Base-by-base conservation (phyloP, 73 alveolate genomes). In the Tetrahymena borealis region DNA sequence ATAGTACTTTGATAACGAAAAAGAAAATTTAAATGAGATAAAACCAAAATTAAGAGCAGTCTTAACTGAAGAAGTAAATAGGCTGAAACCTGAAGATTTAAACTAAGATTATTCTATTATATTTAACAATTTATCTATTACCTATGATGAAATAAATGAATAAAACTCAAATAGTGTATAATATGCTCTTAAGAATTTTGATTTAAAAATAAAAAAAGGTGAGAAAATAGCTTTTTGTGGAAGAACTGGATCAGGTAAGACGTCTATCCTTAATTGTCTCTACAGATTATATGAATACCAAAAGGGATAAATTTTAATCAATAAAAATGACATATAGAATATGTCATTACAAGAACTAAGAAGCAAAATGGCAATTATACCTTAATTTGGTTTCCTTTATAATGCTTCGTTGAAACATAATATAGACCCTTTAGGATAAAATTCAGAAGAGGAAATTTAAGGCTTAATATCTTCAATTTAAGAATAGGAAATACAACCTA, bases 221-320 rank as follows among this genome's bases (percentile, higher is more conserved):
- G 91, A 92, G 15, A 97, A 97, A 96, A 91, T 96, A 24, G 98
- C 98, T n/a, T 94, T 97, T 35, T 97, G 95, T 32, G 99, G 99
- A 15, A 96, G 99, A 94, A 97, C 99, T 24, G 99, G 98, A 41
- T 93, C 98, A 93, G 99, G 99, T 6, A 97, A 97, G 93, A 95
- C 98, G 32, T 95, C 98, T 18, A 96, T 97, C 60, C 95, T 96
- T 36, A 91, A 94, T 36, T 93, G 97, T 28, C 78, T 97, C 32
- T 94, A 96, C 33, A 96, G 99, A 78, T 93, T 97, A 13, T 77
- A 95, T n/a, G 97, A 95, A 43, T 95, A 94, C 36, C 38, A 92
- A 92, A 77, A 78, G 33, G 95, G 95, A 38, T 24, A 77, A 33
- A 92, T 92, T 0, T 39, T 35, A 8, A 96, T 97, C 60, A 97